phyloP scores from a whole-genome alignment of 768 basidiomycete genomes.

The Lactifluus subvellereus region DNA sequence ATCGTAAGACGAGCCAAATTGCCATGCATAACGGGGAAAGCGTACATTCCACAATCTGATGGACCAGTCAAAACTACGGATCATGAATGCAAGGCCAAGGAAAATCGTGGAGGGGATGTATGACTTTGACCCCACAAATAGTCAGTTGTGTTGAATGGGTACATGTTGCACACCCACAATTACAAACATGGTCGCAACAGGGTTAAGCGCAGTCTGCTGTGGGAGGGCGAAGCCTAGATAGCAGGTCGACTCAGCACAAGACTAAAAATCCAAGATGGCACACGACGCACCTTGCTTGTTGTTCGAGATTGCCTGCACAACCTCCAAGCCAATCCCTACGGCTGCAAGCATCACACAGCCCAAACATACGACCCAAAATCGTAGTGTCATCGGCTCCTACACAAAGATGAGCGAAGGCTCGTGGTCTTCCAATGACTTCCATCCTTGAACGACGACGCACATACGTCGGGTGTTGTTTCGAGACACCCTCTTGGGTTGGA shows the following conservation, averaged over 20 bases:
- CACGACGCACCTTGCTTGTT: too few species aligned
- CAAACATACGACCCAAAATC: constrained; percentile 13
- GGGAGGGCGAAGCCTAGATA: constrained; percentile 51
- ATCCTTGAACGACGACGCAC: too few species aligned
- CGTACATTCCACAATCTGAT: constrained; percentile 55
- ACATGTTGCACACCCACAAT: constrained; percentile 34
- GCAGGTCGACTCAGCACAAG: background rate
- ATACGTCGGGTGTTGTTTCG: background rate
- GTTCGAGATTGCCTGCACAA: background rate
- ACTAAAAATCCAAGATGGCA: too few species aligned
- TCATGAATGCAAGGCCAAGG: constrained; percentile 44
- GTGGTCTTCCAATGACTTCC: too few species aligned
- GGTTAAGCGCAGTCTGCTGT: constrained; percentile 41
- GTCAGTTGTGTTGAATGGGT: background rate
- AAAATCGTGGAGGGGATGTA: constrained; percentile 53
- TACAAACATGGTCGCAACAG: constrained; percentile 42
- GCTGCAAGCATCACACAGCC: background rate
- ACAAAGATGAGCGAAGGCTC: background rate
- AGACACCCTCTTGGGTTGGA: constrained; percentile 5
- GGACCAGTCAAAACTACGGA: constrained; percentile 49
- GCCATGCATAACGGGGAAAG: background rate
- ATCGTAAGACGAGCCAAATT: constrained; percentile 8
- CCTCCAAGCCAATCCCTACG: background rate
- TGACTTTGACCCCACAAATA: constrained; percentile 34
- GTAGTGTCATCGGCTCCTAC: background rate